Conservation (phyloP, 169 alveolate genomes). For the Cryptosporidium tyzzeri region DNA sequence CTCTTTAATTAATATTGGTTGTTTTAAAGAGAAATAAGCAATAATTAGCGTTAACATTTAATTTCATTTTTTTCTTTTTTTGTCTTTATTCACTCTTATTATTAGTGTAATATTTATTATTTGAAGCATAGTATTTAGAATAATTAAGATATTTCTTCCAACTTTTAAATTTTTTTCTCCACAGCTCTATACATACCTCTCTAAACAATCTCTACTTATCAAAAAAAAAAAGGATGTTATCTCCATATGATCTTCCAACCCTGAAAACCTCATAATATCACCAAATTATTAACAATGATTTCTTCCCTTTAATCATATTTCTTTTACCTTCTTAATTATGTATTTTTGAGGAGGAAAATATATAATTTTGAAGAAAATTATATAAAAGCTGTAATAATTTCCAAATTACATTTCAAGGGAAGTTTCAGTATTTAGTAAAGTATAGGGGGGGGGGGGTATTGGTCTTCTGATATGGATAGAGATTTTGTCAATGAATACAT, state of each 20-base stretch:
- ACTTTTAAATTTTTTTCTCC: neutral
- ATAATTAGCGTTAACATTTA: slow-evolving; percentile 55
- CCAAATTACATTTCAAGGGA: neutral
- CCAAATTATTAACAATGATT: no score
- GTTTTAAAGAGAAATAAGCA: slow-evolving; percentile 23
- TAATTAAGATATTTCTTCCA: neutral
- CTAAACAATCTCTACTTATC: neutral
- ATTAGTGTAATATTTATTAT: neutral
- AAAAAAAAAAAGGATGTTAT: no score
- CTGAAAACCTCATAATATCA: neutral
- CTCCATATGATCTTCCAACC: neutral
- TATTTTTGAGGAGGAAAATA: neutral
- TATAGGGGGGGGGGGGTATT: no score
- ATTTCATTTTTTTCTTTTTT: neutral
- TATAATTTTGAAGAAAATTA: neutral
- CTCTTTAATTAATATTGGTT: slow-evolving; percentile 2
- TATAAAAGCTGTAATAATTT: neutral
- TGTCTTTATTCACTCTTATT: neutral
- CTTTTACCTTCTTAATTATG: neutral
- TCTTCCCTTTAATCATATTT: no score
- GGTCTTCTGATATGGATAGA: neutral
- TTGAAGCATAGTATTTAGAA: neutral
- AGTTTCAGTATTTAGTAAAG: neutral
- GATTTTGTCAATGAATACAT: no score
- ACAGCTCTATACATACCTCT: neutral